phyloP scores from a whole-genome alignment of 495 filamentous ascomycete species.

The Bathelium albidoporum region DNA sequence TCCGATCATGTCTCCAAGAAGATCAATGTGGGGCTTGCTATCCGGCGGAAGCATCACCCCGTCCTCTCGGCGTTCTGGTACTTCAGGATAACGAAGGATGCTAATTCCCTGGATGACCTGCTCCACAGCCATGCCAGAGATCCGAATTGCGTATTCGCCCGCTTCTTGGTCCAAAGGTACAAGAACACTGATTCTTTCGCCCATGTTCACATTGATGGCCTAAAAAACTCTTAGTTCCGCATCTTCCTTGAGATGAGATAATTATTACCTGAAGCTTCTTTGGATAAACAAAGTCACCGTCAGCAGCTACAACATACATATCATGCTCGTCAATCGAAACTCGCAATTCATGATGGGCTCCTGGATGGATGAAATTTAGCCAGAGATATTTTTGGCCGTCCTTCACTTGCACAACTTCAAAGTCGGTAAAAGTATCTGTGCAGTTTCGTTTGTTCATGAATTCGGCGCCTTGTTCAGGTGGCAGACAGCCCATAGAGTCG shows the following conservation, averaged over 20 bases:
- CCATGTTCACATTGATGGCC: not conserved
- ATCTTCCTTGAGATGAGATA: too few relatives aligned
- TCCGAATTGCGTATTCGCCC: not conserved
- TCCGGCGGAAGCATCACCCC: not conserved
- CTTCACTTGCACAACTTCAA: slow-evolving; percentile 2
- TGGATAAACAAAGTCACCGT: not conserved
- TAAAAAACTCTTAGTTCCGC: not conserved
- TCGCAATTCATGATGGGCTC: slow-evolving; percentile 1
- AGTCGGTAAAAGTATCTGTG: slow-evolving; percentile 1
- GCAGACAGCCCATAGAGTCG: not conserved
- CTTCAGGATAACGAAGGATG: not conserved
- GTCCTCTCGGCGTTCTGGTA: not conserved
- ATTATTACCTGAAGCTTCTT: not conserved
- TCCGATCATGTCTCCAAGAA: not conserved
- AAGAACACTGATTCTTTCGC: slow-evolving; percentile 1
- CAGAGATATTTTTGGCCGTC: not conserved
- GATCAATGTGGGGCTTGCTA: not conserved
- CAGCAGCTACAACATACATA: slow-evolving; percentile 1
- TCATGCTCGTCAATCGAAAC: not conserved
- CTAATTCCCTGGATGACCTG: not conserved
- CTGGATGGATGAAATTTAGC: slow-evolving; percentile 2
- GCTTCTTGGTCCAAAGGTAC: not conserved
- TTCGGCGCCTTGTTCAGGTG: not conserved
- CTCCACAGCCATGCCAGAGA: not conserved
- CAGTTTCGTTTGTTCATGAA: not conserved